phyloP scores from a whole-genome alignment of 176 grass and related monocot genomes.

The Zea luxurians region DNA sequence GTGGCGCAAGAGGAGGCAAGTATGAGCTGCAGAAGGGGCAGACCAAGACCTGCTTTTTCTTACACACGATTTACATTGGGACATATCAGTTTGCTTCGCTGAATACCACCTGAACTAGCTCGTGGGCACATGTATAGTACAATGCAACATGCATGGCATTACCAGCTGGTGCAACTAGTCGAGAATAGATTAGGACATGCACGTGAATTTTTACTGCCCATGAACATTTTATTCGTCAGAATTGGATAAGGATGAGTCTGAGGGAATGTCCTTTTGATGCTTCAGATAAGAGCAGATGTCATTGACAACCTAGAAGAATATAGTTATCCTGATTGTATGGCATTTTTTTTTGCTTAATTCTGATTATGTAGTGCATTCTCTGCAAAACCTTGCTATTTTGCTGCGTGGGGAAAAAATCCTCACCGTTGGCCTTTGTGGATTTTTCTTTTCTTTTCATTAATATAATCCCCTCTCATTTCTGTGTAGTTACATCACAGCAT shows the following conservation, averaged over 20 bases:
- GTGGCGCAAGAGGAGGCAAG: too few species aligned
- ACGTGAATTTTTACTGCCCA: background rate
- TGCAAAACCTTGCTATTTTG: constrained; percentile 5
- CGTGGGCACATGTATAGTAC: background rate
- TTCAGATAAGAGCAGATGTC: constrained; percentile 37
- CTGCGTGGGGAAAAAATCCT: background rate
- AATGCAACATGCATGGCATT: background rate
- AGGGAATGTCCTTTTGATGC: constrained; percentile 30
- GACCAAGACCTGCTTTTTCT: too few species aligned
- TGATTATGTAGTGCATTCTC: background rate
- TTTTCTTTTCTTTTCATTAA: background rate
- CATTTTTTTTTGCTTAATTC: background rate
- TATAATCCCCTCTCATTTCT: background rate
- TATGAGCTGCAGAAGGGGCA: too few species aligned
- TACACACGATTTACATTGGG: too few species aligned
- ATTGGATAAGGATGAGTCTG: constrained; percentile 37
- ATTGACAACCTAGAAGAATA: constrained; percentile 2
- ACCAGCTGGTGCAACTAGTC: constrained; percentile 4
- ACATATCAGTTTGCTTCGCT: too few species aligned
- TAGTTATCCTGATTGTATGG: constrained; percentile 21
- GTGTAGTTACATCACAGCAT: constrained; percentile 11
- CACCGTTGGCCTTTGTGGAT: background rate
- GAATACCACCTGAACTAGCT: too few species aligned
- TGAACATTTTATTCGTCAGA: constrained; percentile 33
- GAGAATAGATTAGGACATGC: background rate